Evolutionary conservation across 306 rosid species (phyloP), one percentile per base, ranked within the genome.

Genomic region (Clitoria ternatea): DNA sequence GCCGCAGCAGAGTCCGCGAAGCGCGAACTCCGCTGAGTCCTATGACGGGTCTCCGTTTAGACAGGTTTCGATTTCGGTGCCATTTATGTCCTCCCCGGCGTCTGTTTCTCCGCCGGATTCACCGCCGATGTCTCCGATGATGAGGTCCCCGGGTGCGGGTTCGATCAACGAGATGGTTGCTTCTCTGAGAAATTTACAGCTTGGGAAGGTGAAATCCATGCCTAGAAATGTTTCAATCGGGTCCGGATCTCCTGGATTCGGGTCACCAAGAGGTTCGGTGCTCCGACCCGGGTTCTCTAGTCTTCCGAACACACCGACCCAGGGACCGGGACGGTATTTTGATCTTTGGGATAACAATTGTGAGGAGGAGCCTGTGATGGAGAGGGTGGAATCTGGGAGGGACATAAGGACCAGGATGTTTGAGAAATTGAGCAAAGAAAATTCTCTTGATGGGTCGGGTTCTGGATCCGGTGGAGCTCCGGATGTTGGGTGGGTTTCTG

Each of bases 331-430:
- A 35, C 89, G 96, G 4, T 18, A 44, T 37, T 70, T 86, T 6
- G 96, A 91, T 15, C 2, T 79, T 12, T 83, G 83, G 75, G 97
- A 89, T 0, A 70, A 66, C 63, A 66, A 74, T 2, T 66, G 69
- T 0, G 91, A 79, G 80, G 98, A 94, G 76, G 98, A 89, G 77
- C 90, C 96, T 0, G 85, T 76, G 0, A 95, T 95, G 99, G 97
- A 89, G 75, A 87, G 99, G 72, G 99, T 95, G 0, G 99, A 95
- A 72, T 87, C 96, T 0, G 99, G 99, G 1, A 87, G 99, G 56
- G 84, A 54, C n/a, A 64, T 95, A 11, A 69, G 99, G 68, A 86
- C 85, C 0, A 86, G 74, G 85, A 95, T 95, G 96, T 83, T 95
- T 27, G 92, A 91, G 82, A 95, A 81, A 29, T 76, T 95, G 23